Evolutionary conservation across 1,284 basidiomycete species (phyloP), one percentile per base, ranked within the genome.

Genomic region (Chalciporus sp.): DNA sequence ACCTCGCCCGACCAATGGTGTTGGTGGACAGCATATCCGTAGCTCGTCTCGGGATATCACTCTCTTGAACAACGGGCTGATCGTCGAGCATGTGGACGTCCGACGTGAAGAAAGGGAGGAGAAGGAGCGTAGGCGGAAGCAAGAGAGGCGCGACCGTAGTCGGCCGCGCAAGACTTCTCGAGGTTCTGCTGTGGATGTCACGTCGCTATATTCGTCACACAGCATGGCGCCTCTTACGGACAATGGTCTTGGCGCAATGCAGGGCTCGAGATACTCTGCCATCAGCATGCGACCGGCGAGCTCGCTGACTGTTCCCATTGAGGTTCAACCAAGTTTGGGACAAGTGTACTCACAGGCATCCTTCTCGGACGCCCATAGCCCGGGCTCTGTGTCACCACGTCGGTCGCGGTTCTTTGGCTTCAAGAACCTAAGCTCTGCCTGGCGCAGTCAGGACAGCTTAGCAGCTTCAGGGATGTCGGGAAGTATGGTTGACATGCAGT

Each of bases 401-500:
- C 78, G 88, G 58, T 80, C 88, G 6, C 84, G 88, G 57, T 92
- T 95, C 77, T 92, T 95, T 67, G 90, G 88, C 3, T 84, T 90
- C 66, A 86, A 82, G 72, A 90, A 91, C 60, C 77, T 88, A 55
- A 89, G 86, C 56, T 77, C 85, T 49, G 85, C 85, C 7, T 90
- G 86, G 83, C 76, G 81, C 59, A 92, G 89, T 67, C 84, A 85
- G 61, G 88, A 90, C 54, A 92, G 90, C 65, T 72, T 92, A 43
- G 86, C 88, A 2, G 78, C 81, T 16, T 90, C 89, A 28, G 92
- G 91, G 7, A 83, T 87, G 67, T 86, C 85, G 4, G 86, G 86
- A 52, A 91, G 93, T 66, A 93, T 95, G 91, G 78, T 94, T 67
- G 90, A 95, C 69, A 94, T 95, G 93, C 93, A 95, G 92, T 94